These are phyloP conservation scores for Ganoderma lucidum DNA, from an alignment of 1,284 basidiomycete genomes.

Conservation along the genomic window DNA sequence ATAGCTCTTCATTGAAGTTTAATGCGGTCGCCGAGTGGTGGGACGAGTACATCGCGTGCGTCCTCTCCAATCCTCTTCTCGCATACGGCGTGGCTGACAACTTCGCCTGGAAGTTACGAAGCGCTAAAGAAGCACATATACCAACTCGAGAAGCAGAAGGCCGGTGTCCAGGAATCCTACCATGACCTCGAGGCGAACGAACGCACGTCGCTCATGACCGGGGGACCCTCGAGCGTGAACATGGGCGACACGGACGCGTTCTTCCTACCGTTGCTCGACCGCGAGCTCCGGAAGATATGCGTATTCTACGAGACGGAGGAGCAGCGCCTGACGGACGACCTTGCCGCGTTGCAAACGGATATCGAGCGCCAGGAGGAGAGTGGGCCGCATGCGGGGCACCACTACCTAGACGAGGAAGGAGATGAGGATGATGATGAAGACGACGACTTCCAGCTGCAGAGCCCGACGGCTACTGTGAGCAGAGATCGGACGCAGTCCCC, in stretches of 20 bases:
- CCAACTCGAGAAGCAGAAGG: slow-evolving; percentile 80
- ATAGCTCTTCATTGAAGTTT: slow-evolving; percentile 85
- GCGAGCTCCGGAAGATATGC: slow-evolving; percentile 86
- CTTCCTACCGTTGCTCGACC: slow-evolving; percentile 83
- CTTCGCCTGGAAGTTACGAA: slow-evolving; percentile 67
- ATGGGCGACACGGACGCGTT: slow-evolving; percentile 57
- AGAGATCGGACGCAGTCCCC: slow-evolving; percentile 36
- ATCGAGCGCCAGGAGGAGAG: slow-evolving; percentile 72
- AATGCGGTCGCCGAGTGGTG: slow-evolving; percentile 96
- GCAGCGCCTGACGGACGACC: slow-evolving; percentile 72
- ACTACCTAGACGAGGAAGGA: slow-evolving; percentile 59
- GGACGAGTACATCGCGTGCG: slow-evolving; percentile 90
- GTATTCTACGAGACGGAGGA: slow-evolving; percentile 85
- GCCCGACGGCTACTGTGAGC: slow-evolving; percentile 31
- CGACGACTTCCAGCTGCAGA: slow-evolving; percentile 48
- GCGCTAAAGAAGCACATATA: slow-evolving; percentile 88
- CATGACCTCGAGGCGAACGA: slow-evolving; percentile 76
- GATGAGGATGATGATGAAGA: slow-evolving; percentile 77
- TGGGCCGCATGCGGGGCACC: slow-evolving; percentile 57
- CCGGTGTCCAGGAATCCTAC: slow-evolving; percentile 47
- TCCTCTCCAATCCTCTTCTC: slow-evolving; percentile 25
- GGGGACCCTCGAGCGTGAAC: slow-evolving; percentile 19
- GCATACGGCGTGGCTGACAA: neutral
- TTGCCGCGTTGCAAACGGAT: slow-evolving; percentile 72
- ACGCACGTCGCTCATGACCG: slow-evolving; percentile 57